Conservation (phyloP, 2,329 filamentous ascomycete species). For the Trichoderma arundinaceum region DNA sequence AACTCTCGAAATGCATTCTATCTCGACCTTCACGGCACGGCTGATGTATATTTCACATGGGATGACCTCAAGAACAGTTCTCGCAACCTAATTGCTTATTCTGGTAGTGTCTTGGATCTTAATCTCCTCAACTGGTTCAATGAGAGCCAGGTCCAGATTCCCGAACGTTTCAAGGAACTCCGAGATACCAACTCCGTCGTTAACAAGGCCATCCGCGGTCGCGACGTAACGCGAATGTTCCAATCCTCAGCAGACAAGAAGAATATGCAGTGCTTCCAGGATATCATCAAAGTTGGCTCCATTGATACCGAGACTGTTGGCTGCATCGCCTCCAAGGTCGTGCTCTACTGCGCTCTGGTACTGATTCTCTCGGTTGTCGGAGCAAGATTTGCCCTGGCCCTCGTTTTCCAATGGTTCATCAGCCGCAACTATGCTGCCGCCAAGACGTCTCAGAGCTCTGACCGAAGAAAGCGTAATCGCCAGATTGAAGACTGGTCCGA, state of each 20-base stretch:
- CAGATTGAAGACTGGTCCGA: conserved; percentile 99
- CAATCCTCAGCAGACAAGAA: conserved; percentile 79
- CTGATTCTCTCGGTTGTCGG: conserved; percentile 90
- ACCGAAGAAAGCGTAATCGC: conserved; percentile 82
- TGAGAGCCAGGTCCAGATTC: conserved; percentile 74
- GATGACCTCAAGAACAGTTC: conserved; percentile 87
- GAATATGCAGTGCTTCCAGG: conserved; percentile 83
- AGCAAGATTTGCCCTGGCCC: conserved; percentile 84
- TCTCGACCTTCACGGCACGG: conserved; percentile 65
- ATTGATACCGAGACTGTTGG: conserved; percentile 96
- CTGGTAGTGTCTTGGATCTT: conserved; percentile 89
- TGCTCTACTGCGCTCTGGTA: conserved; percentile 88
- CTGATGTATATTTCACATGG: conserved; percentile 97
- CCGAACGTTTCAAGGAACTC: conserved; percentile 78
- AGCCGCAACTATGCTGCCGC: conserved; percentile 81
- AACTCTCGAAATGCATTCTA: conserved; percentile 78
- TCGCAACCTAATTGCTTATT: conserved; percentile 92
- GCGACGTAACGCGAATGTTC: conserved; percentile 88
- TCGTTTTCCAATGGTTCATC: conserved; percentile 97
- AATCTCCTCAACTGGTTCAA: conserved; percentile 92
- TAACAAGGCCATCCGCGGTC: conserved; percentile 73
- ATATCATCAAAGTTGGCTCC: conserved; percentile 94
- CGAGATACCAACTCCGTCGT: conserved; percentile 66
- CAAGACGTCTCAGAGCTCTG: conserved; percentile 81
- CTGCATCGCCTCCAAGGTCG: conserved; percentile 96